phyloP scores from a whole-genome alignment of 192 early-diverging fungal species.

The Backusella tarrabulga region DNA sequence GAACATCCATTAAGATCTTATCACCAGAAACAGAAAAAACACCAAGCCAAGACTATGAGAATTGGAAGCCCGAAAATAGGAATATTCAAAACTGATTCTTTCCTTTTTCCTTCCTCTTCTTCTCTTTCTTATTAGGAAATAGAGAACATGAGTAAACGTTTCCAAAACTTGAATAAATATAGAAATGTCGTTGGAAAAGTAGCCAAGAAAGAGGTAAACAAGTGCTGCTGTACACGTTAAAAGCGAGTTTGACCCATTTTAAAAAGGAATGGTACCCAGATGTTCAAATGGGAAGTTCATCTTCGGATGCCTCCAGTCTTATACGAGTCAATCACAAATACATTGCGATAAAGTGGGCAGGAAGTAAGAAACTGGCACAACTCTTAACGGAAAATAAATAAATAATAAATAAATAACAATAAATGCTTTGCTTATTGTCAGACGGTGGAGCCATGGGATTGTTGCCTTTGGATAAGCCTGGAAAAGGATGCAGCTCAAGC shows the following conservation, averaged over 20 bases:
- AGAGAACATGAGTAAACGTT: slow-evolving; percentile 30
- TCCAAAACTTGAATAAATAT: slow-evolving; percentile 40
- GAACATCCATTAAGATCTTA: too few relatives aligned
- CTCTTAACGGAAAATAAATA: not conserved
- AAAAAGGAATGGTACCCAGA: slow-evolving; percentile 28
- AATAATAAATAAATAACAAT: not conserved
- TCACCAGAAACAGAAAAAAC: too few relatives aligned
- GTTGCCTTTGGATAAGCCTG: slow-evolving; percentile 18
- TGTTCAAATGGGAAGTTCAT: slow-evolving; percentile 14
- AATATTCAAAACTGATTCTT: not conserved
- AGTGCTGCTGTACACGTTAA: not conserved
- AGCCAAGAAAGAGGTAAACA: slow-evolving; percentile 42
- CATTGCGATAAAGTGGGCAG: slow-evolving; percentile 25
- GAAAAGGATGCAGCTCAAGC: slow-evolving; percentile 19
- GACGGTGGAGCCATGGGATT: slow-evolving; percentile 26
- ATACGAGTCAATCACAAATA: slow-evolving; percentile 23
- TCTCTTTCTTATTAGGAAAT: not conserved
- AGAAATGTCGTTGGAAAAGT: slow-evolving; percentile 43
- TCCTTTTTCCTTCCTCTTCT: not conserved
- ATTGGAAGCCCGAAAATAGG: too few relatives aligned
- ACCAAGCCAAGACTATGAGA: too few relatives aligned
- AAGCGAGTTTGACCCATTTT: not conserved
- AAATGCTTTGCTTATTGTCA: not conserved
- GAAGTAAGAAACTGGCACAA: slow-evolving; percentile 8
- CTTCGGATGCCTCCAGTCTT: slow-evolving; percentile 18